These are phyloP conservation scores for Apophysomyces sp. DNA, from an alignment of 371 early-diverging fungal genomes.

Conservation along the genomic window DNA sequence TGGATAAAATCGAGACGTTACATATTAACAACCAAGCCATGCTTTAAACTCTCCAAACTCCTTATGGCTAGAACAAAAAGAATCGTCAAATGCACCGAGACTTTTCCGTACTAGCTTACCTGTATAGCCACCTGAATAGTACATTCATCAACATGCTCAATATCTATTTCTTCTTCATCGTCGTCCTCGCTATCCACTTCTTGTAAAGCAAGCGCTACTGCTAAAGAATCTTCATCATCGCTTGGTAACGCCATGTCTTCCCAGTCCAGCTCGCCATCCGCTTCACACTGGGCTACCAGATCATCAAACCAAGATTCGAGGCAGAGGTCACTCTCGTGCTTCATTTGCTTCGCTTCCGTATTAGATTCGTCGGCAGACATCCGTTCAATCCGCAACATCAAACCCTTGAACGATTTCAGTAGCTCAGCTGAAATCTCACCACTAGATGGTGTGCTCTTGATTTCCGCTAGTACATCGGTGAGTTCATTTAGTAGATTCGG, in stretches of 20 bases:
- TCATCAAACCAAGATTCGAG: constrained; percentile 37
- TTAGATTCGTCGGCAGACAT: constrained; percentile 25
- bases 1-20: no score
- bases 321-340: constrained; percentile 27
- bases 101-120: no score
- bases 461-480: constrained; percentile 20
- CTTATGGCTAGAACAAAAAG: no score
- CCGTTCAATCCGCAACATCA: constrained; percentile 27
- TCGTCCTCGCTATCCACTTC: constrained; percentile 12
- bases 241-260: neutral
- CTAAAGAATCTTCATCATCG: constrained; percentile 12
- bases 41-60: no score
- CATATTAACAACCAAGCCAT: no score
- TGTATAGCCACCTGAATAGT: neutral
- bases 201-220: constrained; percentile 8
- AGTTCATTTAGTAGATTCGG: constrained; percentile 15
- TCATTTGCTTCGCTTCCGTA: constrained; percentile 21
- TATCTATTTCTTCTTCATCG: constrained; percentile 18
- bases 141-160: neutral
- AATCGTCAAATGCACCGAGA: no score
- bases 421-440: constrained; percentile 35
- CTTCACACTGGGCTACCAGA: constrained; percentile 30
- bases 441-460: constrained; percentile 28
- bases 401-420: constrained; percentile 25
- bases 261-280: constrained; percentile 17